Conservation (phyloP, 441 rosid species). For the Bocquillonia castaneifolia region DNA sequence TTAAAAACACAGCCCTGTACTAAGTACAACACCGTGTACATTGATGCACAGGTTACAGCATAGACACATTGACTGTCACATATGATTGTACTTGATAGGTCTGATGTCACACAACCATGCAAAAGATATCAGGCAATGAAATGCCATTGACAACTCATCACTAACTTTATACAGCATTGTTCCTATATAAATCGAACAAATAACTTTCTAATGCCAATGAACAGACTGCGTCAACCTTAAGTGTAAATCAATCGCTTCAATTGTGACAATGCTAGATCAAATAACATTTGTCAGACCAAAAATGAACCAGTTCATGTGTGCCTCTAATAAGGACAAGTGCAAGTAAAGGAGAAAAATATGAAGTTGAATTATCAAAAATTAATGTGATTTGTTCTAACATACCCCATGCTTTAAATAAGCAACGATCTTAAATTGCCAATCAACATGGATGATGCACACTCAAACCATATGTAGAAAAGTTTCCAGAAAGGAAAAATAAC, state of each 20-base stretch:
- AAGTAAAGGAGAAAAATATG: not conserved
- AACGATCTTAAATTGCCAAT: not conserved
- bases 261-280: not conserved
- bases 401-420: not conserved
- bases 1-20: not conserved
- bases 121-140: not conserved
- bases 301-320: not conserved
- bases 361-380: conserved; percentile 6
- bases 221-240: not conserved
- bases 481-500: not conserved
- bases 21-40: not conserved
- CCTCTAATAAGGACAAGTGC: not conserved
- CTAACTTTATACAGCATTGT: not conserved
- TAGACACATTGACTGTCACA: not conserved
- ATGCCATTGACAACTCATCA: not conserved
- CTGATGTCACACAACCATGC: conserved; percentile 5
- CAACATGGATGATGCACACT: not conserved
- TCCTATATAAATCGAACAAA: not conserved
- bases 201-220: not conserved
- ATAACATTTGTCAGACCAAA: not conserved
- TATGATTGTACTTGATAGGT: not conserved
- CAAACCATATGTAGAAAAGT: not conserved
- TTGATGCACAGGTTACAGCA: not conserved
- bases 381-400: not conserved
- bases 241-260: not conserved